Percentiles rank a stretch among this genome's conserved stretches.
These are phyloP conservation scores for Auriscalpium microsporum DNA, from an alignment of 768 basidiomycete genomes.

Conservation along the genomic window DNA sequence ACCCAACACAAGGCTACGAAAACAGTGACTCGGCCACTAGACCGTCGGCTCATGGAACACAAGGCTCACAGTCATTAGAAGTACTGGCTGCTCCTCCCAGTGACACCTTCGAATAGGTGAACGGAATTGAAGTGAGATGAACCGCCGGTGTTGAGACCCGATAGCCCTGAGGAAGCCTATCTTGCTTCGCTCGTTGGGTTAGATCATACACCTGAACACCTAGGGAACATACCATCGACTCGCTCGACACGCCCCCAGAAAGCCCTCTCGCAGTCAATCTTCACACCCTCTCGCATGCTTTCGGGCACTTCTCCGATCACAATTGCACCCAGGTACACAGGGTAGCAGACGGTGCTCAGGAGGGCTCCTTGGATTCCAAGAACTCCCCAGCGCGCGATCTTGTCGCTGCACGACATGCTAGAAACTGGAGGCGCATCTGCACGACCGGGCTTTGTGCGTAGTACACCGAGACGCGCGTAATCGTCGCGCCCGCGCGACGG, in stretches of 20 bases:
- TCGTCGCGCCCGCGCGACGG: constrained; percentile 73
- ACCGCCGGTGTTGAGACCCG: constrained; percentile 42
- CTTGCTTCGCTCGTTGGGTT: neutral
- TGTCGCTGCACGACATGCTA: constrained; percentile 93
- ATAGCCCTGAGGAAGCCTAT: constrained; percentile 41
- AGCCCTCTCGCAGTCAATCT: constrained; percentile 60
- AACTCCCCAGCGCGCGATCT: constrained; percentile 81
- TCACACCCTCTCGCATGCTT: constrained; percentile 31
- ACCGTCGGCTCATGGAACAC: neutral
- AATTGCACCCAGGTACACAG: constrained; percentile 57
- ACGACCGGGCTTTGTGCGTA: constrained; percentile 92
- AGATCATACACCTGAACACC: neutral
- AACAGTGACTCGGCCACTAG: neutral
- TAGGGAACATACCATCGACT: constrained; percentile 31
- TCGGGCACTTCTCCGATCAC: constrained; percentile 65
- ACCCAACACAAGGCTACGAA: constrained; percentile 63
- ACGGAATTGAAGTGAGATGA: constrained; percentile 49
- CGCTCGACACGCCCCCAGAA: constrained; percentile 47
- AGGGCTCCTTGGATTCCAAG: constrained; percentile 84
- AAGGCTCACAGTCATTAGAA: constrained; percentile 59
- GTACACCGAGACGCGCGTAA: constrained; percentile 62
- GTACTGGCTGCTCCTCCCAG: constrained; percentile 26
- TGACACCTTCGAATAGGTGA: constrained; percentile 45
- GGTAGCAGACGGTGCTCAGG: constrained; percentile 42
- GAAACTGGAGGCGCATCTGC: constrained; percentile 78